A percentile compares a stretch with the other conserved stretches of the same genome.
Conservation (phyloP, 768 basidiomycete species). For the Kwoniella europaea region DNA sequence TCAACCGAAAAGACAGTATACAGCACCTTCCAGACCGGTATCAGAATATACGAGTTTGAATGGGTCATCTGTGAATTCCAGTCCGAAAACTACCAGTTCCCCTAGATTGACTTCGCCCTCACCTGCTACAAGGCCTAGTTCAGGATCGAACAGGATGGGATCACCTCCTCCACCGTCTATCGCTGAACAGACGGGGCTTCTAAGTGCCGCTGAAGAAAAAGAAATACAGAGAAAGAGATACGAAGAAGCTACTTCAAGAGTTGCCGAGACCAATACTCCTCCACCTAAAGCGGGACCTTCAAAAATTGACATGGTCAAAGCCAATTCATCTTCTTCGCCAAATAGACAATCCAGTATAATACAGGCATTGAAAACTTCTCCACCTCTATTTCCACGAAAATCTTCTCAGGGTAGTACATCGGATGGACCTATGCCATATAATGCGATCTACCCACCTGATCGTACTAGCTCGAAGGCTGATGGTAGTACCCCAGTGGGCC, state of each 20-base stretch:
- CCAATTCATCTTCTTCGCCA: not conserved
- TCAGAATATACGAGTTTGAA: constrained; percentile 26
- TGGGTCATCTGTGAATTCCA: constrained; percentile 11
- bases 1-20: constrained; percentile 29
- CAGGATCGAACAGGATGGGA: not conserved
- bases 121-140: not conserved
- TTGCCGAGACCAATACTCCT: not conserved
- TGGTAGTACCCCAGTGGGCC: not conserved
- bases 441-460: constrained; percentile 10
- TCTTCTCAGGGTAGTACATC: not conserved
- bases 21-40: constrained; percentile 33
- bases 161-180: constrained; percentile 13
- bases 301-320: not conserved
- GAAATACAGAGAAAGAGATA: constrained; percentile 46
- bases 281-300: not conserved
- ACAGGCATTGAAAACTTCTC: constrained; percentile 9
- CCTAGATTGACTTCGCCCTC: constrained; percentile 16
- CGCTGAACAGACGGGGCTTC: not conserved
- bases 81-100: constrained; percentile 5
- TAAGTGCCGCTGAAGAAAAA: constrained; percentile 46
- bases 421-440: constrained; percentile 20
- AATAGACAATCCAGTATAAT: constrained; percentile 20
- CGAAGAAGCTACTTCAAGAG: constrained; percentile 40
- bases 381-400: not conserved
- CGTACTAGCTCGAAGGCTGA: not conserved